Evolutionary conservation across 2,329 filamentous ascomycete species (phyloP).

Genomic region (Diaporthe vaccinii): DNA sequence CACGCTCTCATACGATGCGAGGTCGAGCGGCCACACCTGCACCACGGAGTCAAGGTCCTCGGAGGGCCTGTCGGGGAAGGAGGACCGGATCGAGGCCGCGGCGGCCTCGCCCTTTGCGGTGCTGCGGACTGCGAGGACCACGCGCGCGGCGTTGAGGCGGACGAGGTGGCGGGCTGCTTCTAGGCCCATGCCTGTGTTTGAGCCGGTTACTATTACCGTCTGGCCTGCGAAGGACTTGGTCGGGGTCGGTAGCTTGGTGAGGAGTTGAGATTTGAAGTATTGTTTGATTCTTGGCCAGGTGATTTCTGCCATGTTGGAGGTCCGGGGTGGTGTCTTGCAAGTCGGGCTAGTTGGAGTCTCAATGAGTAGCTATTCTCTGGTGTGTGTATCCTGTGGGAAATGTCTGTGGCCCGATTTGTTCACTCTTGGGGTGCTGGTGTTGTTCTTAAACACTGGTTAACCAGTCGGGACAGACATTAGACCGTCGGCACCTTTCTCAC

Average conservation of each 20-base stretch:
- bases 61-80: neutral
- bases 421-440: neutral
- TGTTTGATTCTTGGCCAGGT: neutral
- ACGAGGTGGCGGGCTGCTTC: conserved; percentile 54
- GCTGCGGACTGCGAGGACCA: conserved; percentile 55
- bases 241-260: neutral
- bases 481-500: neutral
- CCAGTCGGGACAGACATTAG: neutral
- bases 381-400: neutral
- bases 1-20: conserved; percentile 35
- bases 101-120: conserved; percentile 54
- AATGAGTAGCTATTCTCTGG: neutral
- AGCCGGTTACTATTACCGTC: conserved; percentile 55
- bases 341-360: neutral
- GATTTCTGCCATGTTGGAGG: neutral
- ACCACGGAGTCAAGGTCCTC: conserved; percentile 9
- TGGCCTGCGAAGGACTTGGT: conserved; percentile 41
- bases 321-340: neutral
- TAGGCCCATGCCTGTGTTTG: conserved; percentile 56
- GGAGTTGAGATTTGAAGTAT: conserved; percentile 19
- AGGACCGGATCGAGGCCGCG: conserved; percentile 49
- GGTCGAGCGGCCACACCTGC: conserved; percentile 39
- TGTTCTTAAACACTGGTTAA: neutral
- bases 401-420: neutral
- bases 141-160: conserved; percentile 51